Evolutionary conservation across 305 asterid genomes (phyloP).

Genomic region (Rubia occidens): DNA sequence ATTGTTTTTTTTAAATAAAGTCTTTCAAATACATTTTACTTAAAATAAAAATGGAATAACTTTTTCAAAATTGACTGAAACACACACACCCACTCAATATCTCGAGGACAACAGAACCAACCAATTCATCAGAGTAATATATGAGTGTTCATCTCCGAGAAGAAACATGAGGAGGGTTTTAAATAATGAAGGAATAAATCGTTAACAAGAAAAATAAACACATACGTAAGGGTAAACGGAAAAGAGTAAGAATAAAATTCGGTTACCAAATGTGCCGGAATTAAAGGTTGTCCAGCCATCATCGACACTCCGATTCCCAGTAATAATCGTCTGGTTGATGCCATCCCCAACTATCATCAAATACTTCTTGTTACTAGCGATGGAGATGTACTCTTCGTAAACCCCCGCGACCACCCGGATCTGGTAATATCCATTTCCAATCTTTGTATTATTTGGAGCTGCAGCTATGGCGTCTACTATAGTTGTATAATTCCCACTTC

Average conservation of each 20-base stretch:
- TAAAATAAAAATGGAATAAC: too few species aligned
- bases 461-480: slow-evolving; percentile 28
- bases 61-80: too few species aligned
- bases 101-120: too few species aligned
- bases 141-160: too few species aligned
- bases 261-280: slow-evolving; percentile 36
- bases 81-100: too few species aligned
- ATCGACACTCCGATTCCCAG: slow-evolving; percentile 49
- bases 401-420: slow-evolving; percentile 45
- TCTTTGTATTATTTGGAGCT: slow-evolving; percentile 21
- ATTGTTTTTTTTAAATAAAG: too few species aligned
- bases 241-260: not conserved
- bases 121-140: too few species aligned
- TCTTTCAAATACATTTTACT: too few species aligned
- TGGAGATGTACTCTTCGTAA: slow-evolving; percentile 50
- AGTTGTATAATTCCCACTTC: slow-evolving; percentile 25
- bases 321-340: slow-evolving; percentile 53
- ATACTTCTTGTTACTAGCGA: slow-evolving; percentile 49
- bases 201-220: not conserved
- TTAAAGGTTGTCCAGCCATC: slow-evolving; percentile 82
- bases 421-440: slow-evolving; percentile 20
- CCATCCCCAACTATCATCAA: slow-evolving; percentile 78
- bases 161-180: too few species aligned
- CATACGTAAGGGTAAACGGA: not conserved
- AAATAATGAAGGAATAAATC: too few species aligned